Percentiles rank a stretch among this genome's conserved stretches.
Evolutionary conservation across 2,329 filamentous ascomycete genomes (phyloP).

Genomic region (Aspergillus nomiae): DNA sequence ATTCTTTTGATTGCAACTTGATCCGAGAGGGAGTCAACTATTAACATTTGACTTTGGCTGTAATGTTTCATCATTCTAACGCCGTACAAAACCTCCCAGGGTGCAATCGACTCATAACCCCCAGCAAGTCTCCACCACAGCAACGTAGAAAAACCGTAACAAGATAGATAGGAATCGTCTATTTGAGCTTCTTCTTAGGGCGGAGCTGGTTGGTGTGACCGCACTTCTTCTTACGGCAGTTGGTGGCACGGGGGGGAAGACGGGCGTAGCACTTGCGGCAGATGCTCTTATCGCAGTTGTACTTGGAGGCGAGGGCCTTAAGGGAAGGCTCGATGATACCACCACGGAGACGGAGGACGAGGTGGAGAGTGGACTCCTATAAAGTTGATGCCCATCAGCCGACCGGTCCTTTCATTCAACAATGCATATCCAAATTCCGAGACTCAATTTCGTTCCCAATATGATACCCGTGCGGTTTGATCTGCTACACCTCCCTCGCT

Average conservation of each 20-base stretch:
- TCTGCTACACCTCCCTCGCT: neutral
- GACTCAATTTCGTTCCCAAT: neutral
- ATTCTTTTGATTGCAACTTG: constrained; percentile 39
- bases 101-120: constrained; percentile 37
- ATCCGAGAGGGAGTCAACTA: constrained; percentile 37
- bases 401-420: constrained; percentile 11
- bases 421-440: neutral
- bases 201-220: constrained; percentile 99
- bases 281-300: constrained; percentile 99
- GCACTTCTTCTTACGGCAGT: constrained; percentile 99
- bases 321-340: constrained; percentile 99
- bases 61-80: constrained; percentile 43
- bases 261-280: constrained; percentile 99
- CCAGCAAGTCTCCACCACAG: constrained; percentile 33
- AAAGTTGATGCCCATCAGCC: constrained; percentile 35
- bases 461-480: neutral
- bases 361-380: constrained; percentile 95
- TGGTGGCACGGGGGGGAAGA: constrained; percentile 96
- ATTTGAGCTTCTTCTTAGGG: constrained; percentile 99
- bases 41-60: constrained; percentile 39
- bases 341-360: constrained; percentile 98
- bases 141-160: constrained; percentile 52
- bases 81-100: constrained; percentile 39
- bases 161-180: constrained; percentile 44
- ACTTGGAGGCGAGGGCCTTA: constrained; percentile 97